A percentile compares a stretch with the other conserved stretches of the same genome.
These are phyloP conservation scores for Tieghemiomyces parasiticus DNA, from an alignment of 192 early-diverging fungal genomes.

Conservation along the genomic window DNA sequence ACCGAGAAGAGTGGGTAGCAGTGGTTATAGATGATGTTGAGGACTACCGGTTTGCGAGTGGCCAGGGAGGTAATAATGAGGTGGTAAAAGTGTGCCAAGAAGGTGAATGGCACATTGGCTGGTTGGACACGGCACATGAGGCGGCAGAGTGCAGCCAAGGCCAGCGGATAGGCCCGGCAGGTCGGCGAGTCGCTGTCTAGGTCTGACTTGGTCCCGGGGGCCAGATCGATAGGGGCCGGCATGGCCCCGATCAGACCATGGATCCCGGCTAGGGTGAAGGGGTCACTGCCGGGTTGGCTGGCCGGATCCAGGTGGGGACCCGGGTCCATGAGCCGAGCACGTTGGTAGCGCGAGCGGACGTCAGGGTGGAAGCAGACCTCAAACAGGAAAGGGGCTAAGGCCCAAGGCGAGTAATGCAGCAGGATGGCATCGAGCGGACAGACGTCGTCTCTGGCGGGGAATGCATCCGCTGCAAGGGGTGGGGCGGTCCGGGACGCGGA, in stretches of 20 bases:
- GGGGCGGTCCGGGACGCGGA: neutral
- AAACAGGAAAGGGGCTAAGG: neutral
- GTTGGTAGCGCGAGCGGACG: too few relatives aligned
- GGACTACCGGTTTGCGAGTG: neutral
- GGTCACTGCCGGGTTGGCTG: neutral
- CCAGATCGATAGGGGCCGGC: neutral
- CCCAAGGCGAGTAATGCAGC: neutral
- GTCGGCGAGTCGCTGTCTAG: too few relatives aligned
- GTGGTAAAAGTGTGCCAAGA: neutral
- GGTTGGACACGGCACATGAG: slow-evolving; percentile 2
- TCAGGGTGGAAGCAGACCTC: neutral
- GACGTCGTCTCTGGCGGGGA: too few relatives aligned
- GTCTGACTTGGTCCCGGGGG: too few relatives aligned
- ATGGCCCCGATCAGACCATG: too few relatives aligned
- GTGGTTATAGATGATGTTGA: neutral
- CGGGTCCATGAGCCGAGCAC: neutral
- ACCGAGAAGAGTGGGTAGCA: neutral
- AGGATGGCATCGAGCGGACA: neutral
- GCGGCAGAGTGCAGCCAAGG: slow-evolving; percentile 4
- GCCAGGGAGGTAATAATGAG: neutral
- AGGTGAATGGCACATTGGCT: neutral
- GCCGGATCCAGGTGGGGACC: neutral
- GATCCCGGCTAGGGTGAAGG: too few relatives aligned
- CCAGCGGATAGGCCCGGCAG: neutral
- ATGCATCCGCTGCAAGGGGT: too few relatives aligned